A percentile compares a stretch with the other conserved stretches of the same genome.
These are phyloP conservation scores for Pseudocercospora musae DNA, from an alignment of 2,329 filamentous ascomycete genomes.

Conservation along the genomic window DNA sequence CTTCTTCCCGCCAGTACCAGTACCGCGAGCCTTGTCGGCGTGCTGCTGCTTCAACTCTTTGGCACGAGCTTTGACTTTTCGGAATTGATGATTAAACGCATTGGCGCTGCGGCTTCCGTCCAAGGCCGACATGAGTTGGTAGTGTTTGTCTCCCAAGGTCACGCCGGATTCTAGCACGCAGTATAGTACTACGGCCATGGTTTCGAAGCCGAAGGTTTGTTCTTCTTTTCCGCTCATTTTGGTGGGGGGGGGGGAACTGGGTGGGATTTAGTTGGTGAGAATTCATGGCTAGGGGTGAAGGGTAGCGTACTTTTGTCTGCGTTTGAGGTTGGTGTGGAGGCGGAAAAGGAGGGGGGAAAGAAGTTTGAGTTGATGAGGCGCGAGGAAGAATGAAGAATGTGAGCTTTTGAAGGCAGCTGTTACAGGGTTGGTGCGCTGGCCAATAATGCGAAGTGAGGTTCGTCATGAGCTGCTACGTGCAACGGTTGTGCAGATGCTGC, in stretches of 20 bases:
- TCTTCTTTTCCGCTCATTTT: constrained; percentile 4
- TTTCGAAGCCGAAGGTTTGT: constrained; percentile 18
- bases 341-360: neutral
- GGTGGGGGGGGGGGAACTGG: neutral
- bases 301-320: neutral
- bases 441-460: constrained; percentile 6
- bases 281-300: no score
- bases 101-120: constrained; percentile 19
- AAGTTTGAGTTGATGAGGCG: neutral
- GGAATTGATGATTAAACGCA: constrained; percentile 31
- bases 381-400: neutral
- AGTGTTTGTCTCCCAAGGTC: constrained; percentile 23
- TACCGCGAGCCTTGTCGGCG: neutral
- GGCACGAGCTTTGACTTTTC: constrained; percentile 29
- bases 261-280: neutral
- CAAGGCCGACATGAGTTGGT: constrained; percentile 30
- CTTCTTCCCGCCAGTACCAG: neutral
- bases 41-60: constrained; percentile 22
- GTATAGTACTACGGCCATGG: constrained; percentile 11
- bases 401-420: neutral
- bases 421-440: neutral
- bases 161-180: constrained; percentile 15
- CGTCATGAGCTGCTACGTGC: neutral
- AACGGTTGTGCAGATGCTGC: neutral
- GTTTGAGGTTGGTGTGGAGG: neutral